Evolutionary conservation across 192 early-diverging fungal species (phyloP).

Genomic region (Coemansia aciculifera): DNA sequence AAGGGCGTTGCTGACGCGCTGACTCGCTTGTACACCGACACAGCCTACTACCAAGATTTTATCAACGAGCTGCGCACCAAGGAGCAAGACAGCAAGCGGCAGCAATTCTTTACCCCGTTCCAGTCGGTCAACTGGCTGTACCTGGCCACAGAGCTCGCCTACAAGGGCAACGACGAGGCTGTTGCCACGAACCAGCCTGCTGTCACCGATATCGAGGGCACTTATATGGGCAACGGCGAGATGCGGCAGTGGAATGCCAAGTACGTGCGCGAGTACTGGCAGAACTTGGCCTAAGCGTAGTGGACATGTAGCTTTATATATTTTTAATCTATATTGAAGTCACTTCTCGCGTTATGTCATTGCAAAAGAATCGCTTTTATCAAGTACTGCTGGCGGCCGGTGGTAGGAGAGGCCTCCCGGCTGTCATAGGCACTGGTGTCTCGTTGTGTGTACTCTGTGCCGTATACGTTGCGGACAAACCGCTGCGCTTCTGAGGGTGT

Average conservation of each 20-base stretch:
- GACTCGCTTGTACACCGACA: slow-evolving; percentile 60
- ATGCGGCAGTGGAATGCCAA: slow-evolving; percentile 44
- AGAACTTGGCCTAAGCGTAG: slow-evolving; percentile 12
- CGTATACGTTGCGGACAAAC: slow-evolving; percentile 42
- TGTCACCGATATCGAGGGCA: slow-evolving; percentile 37
- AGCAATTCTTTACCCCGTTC: slow-evolving; percentile 68
- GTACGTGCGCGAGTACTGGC: slow-evolving; percentile 54
- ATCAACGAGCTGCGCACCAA: slow-evolving; percentile 56
- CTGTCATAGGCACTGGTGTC: not conserved
- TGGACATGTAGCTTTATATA: not conserved
- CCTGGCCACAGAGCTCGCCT: slow-evolving; percentile 61
- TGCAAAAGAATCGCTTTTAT: slow-evolving; percentile 32
- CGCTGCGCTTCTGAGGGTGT: slow-evolving; percentile 35
- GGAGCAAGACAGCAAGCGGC: slow-evolving; percentile 59
- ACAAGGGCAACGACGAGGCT: slow-evolving; percentile 43
- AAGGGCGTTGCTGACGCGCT: slow-evolving; percentile 63
- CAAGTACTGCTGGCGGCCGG: not conserved
- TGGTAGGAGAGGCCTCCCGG: not conserved
- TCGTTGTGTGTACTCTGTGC: slow-evolving; percentile 17
- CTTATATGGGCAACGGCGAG: slow-evolving; percentile 52
- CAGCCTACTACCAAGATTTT: slow-evolving; percentile 56
- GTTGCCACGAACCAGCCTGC: slow-evolving; percentile 35
- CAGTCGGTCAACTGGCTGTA: slow-evolving; percentile 77
- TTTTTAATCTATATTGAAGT: not conserved
- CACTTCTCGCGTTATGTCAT: not conserved